These are phyloP conservation scores for Syzygium syzygioides DNA, from an alignment of 441 rosid species.

Conservation along the genomic window DNA sequence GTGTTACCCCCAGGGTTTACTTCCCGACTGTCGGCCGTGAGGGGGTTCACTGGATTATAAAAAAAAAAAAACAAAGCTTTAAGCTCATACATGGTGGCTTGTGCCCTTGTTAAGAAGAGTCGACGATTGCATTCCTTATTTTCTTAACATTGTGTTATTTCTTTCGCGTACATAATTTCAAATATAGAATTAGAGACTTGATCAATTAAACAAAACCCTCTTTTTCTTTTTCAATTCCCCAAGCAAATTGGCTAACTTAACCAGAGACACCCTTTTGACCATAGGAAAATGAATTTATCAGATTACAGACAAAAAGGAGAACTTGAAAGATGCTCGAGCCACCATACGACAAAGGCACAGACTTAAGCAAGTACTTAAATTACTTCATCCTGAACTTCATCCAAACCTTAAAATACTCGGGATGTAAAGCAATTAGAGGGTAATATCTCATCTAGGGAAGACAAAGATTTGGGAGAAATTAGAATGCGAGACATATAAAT, in stretches of 20 bases:
- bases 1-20: too few relatives aligned
- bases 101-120: neutral
- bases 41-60: too few relatives aligned
- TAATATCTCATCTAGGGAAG: too few relatives aligned
- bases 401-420: too few relatives aligned
- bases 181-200: neutral
- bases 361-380: too few relatives aligned
- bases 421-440: too few relatives aligned
- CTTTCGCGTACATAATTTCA: neutral
- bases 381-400: too few relatives aligned
- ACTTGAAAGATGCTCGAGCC: neutral
- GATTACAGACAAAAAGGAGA: neutral
- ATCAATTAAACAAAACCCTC: neutral
- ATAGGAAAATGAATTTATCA: neutral
- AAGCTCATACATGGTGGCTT: neutral
- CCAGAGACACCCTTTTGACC: neutral
- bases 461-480: too few relatives aligned
- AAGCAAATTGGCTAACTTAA: neutral
- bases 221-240: neutral
- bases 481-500: too few relatives aligned
- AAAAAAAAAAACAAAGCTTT: rapidly evolving
- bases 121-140: neutral
- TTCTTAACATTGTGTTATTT: neutral
- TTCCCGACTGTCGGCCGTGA: too few relatives aligned
- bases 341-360: too few relatives aligned